A percentile compares a stretch with the other conserved stretches of the same genome.
Evolutionary conservation across 2,329 filamentous ascomycete species (phyloP).

Genomic region (Achaetomium macrosporum): DNA sequence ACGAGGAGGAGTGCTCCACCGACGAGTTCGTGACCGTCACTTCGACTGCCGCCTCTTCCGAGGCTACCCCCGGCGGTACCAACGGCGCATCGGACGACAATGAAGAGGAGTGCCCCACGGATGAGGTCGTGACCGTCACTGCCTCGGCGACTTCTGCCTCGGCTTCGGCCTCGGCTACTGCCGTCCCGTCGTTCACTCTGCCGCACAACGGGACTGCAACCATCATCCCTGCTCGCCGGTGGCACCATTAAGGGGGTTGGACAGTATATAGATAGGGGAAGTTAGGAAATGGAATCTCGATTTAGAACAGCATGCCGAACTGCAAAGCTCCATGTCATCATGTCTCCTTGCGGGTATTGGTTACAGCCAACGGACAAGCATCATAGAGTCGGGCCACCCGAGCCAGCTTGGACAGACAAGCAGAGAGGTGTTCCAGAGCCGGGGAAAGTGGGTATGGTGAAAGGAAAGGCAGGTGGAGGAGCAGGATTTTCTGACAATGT

Average conservation of each 20-base stretch:
- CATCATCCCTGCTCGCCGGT: too few relatives aligned
- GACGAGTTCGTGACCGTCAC: constrained; percentile 20
- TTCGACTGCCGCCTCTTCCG: constrained; percentile 8
- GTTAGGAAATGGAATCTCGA: too few relatives aligned
- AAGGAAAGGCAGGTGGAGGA: neutral
- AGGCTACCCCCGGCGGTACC: neutral
- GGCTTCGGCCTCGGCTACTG: neutral
- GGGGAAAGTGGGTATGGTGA: neutral
- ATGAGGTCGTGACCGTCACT: constrained; percentile 16
- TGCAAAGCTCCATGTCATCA: too few relatives aligned
- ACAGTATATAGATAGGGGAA: too few relatives aligned
- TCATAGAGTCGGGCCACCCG: too few relatives aligned
- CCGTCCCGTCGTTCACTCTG: neutral
- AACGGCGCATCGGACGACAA: neutral
- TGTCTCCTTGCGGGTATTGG: too few relatives aligned
- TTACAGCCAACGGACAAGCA: too few relatives aligned
- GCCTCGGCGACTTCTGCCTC: neutral
- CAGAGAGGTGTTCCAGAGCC: too few relatives aligned
- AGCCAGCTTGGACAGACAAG: too few relatives aligned
- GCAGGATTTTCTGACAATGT: neutral
- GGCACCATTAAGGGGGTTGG: neutral
- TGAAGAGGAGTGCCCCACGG: constrained; percentile 8
- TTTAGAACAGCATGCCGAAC: too few relatives aligned
- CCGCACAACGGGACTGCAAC: too few relatives aligned
- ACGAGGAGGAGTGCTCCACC: constrained; percentile 14